phyloP scores from a whole-genome alignment of 768 basidiomycete genomes.

The Pleurotus djamor region DNA sequence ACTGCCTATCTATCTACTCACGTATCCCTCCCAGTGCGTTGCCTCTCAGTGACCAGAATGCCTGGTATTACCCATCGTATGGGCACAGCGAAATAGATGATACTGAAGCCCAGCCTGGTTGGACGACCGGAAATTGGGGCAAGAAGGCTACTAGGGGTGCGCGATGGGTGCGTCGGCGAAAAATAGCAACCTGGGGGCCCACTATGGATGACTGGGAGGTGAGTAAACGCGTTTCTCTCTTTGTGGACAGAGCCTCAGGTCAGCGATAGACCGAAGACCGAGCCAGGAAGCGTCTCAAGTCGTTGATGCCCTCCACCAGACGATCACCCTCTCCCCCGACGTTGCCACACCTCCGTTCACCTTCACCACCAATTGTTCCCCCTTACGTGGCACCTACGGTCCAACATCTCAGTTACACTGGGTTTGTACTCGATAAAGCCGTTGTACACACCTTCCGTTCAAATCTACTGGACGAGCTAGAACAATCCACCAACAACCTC shows the following conservation, averaged over 20 bases:
- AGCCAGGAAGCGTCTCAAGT: slow-evolving; percentile 76
- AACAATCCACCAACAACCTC: slow-evolving; percentile 77
- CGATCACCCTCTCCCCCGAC: slow-evolving; percentile 72
- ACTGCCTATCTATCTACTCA: background rate
- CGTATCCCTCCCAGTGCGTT: slow-evolving; percentile 15
- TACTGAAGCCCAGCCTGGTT: slow-evolving; percentile 43
- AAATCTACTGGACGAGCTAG: slow-evolving; percentile 72
- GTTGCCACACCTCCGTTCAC: slow-evolving; percentile 75
- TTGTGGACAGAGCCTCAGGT: slow-evolving; percentile 1
- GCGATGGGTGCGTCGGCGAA: slow-evolving; percentile 80
- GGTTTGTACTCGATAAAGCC: slow-evolving; percentile 84
- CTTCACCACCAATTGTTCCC: slow-evolving; percentile 72
- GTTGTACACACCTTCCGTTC: slow-evolving; percentile 85
- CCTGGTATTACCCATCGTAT: slow-evolving; percentile 85
- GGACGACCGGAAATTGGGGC: slow-evolving; percentile 79
- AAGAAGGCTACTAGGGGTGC: slow-evolving; percentile 73
- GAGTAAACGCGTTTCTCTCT: slow-evolving; percentile 14
- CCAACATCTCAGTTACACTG: slow-evolving; percentile 75
- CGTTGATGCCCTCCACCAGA: slow-evolving; percentile 56
- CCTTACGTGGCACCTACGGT: slow-evolving; percentile 70
- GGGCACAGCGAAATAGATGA: slow-evolving; percentile 63
- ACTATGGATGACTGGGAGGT: slow-evolving; percentile 88
- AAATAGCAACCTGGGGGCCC: slow-evolving; percentile 83
- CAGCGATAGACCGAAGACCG: slow-evolving; percentile 70
- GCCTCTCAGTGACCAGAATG: slow-evolving; percentile 68